Base-by-base conservation (phyloP, 768 basidiomycete species). In the Termitomyces sp. region DNA sequence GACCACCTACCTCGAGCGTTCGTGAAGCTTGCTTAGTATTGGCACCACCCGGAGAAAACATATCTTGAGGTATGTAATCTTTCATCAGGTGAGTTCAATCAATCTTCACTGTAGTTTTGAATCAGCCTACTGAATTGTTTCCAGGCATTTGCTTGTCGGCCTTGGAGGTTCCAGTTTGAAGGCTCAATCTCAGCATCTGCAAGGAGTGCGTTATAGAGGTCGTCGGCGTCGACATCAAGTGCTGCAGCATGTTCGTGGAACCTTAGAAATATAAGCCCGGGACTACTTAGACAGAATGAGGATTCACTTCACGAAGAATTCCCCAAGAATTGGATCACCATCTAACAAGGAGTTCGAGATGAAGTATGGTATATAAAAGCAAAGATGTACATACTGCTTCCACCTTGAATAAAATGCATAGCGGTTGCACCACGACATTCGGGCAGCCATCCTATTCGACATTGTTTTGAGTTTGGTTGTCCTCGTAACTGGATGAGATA, bases 11-110 rank as follows among this genome's bases (percentile, higher is more conserved):
- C 74, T 87, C 86, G 9, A 86, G 65, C 3, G 85, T 81, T 8
- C 85, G 74, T 2, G 85, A 86, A 6, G 83, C 85, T 62, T 85
- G 84, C 66, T 83, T 84, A 0, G 82, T 82, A 59, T 82, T 83
- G 0, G 83, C 79, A 8, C 84, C 85, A 20, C 79, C 79, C 7
- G 78, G 66, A 50, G 72, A 69, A 55, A 76, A 73, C 68, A 72
- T 72, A 53, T 77, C 75, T 37, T 76, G 68, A 5, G 76, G 72
- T 54, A 79, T 68, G 60, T 76, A 75, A 49, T 77, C 76, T 79
- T n/a, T 58, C 34, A 44, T 40, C 7, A 16, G 40, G 27, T 55
- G 26, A 45, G 26, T 49, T 40, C 52, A 46, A 30, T 34, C 10
- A 24, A 36, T 2, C 33, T 52, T 57, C 27, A 45, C 13, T 6